A percentile compares a stretch with the other conserved stretches of the same genome.
phyloP scores from a whole-genome alignment of 768 basidiomycete genomes.

The Lactarius trivialis region DNA sequence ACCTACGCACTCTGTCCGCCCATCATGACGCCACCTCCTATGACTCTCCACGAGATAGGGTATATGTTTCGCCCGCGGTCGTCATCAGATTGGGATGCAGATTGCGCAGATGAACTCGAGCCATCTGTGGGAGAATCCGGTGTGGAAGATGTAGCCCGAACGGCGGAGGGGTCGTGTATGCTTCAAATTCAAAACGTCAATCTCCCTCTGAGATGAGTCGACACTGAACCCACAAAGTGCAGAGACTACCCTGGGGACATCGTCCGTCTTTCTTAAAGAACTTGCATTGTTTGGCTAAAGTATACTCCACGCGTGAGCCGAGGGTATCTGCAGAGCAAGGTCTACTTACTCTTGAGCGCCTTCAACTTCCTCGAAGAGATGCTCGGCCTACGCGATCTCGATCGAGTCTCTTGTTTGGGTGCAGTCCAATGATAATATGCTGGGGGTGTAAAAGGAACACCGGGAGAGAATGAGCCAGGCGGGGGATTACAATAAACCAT shows the following conservation, averaged over 20 bases:
- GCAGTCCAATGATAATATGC: conserved; percentile 4
- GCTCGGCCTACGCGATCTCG: conserved; percentile 7
- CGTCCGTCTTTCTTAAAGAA: conserved; percentile 19
- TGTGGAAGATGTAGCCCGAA: background rate
- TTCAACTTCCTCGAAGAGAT: conserved; percentile 18
- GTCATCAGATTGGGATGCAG: background rate
- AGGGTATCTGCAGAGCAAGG: background rate
- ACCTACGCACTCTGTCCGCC: conserved; percentile 32
- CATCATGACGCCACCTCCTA: conserved; percentile 73
- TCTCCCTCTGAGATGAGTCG: background rate
- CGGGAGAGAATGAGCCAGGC: conserved; percentile 9
- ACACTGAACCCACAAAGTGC: conserved; percentile 20
- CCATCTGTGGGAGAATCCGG: background rate
- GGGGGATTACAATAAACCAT: conserved; percentile 9
- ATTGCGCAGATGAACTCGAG: background rate
- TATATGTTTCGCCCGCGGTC: conserved; percentile 39
- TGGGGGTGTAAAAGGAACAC: conserved; percentile 6
- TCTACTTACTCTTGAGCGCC: conserved; percentile 19
- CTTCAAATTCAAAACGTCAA: conserved; percentile 5
- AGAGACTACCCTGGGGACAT: conserved; percentile 19
- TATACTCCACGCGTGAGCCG: background rate
- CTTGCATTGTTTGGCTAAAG: conserved; percentile 21
- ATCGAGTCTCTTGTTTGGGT: background rate
- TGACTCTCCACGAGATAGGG: conserved; percentile 69
- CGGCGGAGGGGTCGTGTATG: conserved; percentile 10